Evolutionary conservation across 305 asterid genomes (phyloP).

Genomic region (Euphrasia arctica): DNA sequence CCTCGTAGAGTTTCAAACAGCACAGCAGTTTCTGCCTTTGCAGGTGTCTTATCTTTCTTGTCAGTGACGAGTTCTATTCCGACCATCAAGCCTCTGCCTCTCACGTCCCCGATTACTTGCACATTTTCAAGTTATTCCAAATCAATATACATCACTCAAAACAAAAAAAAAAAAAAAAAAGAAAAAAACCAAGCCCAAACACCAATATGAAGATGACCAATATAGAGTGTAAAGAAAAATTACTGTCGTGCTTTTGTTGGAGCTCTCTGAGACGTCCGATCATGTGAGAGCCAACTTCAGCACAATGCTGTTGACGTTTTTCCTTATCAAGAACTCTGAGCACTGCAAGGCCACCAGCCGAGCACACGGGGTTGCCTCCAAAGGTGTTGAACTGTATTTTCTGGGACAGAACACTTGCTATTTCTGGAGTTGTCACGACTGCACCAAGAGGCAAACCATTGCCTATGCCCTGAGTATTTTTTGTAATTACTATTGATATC

Average conservation of each 20-base stretch:
- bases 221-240: slow-evolving; percentile 26
- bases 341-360: slow-evolving; percentile 94
- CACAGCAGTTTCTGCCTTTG: slow-evolving; percentile 86
- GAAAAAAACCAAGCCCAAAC: too few relatives aligned
- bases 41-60: slow-evolving; percentile 69
- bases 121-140: neutral
- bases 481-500: slow-evolving; percentile 12
- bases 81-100: slow-evolving; percentile 94
- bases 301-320: slow-evolving; percentile 81
- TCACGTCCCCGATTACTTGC: slow-evolving; percentile 86
- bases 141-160: neutral
- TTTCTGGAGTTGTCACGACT: slow-evolving; percentile 93
- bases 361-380: slow-evolving; percentile 98
- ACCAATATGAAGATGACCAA: neutral
- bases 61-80: slow-evolving; percentile 90
- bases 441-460: slow-evolving; percentile 98
- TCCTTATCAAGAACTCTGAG: slow-evolving; percentile 84
- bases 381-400: slow-evolving; percentile 91
- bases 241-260: slow-evolving; percentile 79
- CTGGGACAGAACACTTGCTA: slow-evolving; percentile 80
- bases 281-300: slow-evolving; percentile 83
- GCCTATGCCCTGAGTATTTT: slow-evolving; percentile 65
- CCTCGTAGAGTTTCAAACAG: slow-evolving; percentile 90
- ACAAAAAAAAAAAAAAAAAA: neutral
- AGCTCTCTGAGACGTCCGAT: slow-evolving; percentile 62